A percentile compares a stretch with the other conserved stretches of the same genome.
Conservation (phyloP, 257 asterid species). For the Coffea canephora region DNA sequence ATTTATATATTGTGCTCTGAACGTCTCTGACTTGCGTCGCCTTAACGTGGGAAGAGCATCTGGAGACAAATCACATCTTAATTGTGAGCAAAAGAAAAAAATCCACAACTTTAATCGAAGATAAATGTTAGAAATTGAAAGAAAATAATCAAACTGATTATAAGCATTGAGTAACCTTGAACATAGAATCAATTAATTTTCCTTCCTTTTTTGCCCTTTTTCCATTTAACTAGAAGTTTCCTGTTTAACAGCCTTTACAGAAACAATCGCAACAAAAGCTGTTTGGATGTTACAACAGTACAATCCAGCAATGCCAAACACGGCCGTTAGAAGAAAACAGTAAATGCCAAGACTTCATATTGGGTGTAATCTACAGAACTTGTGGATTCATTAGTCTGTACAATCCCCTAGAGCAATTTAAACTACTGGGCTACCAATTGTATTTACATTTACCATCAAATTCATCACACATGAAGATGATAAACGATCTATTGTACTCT, state of each 20-base stretch:
- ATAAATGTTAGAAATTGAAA: not conserved
- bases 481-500: not conserved
- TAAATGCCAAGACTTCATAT: not conserved
- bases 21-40: slow-evolving; percentile 92
- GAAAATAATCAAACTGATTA: not conserved
- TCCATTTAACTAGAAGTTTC: not conserved
- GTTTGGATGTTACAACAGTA: not conserved
- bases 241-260: slow-evolving; percentile 1
- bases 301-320: too few relatives aligned
- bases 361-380: not conserved
- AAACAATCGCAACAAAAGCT: slow-evolving; percentile 6
- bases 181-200: slow-evolving; percentile 1
- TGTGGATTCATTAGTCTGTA: not conserved
- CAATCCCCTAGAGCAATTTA: not conserved
- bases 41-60: slow-evolving; percentile 62
- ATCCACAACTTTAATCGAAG: not conserved
- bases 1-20: slow-evolving; percentile 80
- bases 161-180: not conserved
- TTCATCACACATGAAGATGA: not conserved
- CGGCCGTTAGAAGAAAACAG: not conserved
- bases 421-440: not conserved
- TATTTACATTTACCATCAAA: not conserved
- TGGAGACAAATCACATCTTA: slow-evolving; percentile 19
- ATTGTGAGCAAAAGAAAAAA: not conserved
- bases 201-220: not conserved